A percentile compares a stretch with the other conserved stretches of the same genome.
Evolutionary conservation across 495 filamentous ascomycete genomes (phyloP).

Genomic region (Penicillium coprophilum): DNA sequence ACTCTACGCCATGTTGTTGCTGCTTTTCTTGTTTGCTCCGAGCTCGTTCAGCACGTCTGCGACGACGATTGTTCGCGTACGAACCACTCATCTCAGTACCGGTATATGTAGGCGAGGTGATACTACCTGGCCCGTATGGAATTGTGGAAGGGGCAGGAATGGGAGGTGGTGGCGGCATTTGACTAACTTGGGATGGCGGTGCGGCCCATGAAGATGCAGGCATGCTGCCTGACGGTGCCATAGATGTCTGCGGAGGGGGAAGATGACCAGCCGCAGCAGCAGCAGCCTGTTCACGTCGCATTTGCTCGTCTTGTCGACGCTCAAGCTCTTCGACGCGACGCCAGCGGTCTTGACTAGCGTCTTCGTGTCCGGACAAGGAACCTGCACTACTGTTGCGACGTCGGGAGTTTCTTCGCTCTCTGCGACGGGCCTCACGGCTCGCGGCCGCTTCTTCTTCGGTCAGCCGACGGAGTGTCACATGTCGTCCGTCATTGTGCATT

Average conservation of each 20-base stretch:
- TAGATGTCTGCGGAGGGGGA: slow-evolving; percentile 18
- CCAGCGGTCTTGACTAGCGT: slow-evolving; percentile 45
- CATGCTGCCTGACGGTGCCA: slow-evolving; percentile 31
- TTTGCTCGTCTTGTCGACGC: slow-evolving; percentile 51
- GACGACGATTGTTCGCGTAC: slow-evolving; percentile 53
- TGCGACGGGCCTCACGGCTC: slow-evolving; percentile 54
- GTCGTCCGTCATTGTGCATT: slow-evolving; percentile 74
- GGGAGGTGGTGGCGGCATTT: slow-evolving; percentile 37
- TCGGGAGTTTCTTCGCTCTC: slow-evolving; percentile 43
- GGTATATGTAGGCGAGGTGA: slow-evolving; percentile 50
- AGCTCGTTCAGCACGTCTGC: slow-evolving; percentile 53
- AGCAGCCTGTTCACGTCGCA: slow-evolving; percentile 44
- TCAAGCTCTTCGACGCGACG: slow-evolving; percentile 53
- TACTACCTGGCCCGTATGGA: slow-evolving; percentile 45
- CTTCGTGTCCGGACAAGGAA: slow-evolving; percentile 47
- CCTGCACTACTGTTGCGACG: slow-evolving; percentile 46
- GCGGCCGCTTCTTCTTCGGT: slow-evolving; percentile 78
- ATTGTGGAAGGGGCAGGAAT: slow-evolving; percentile 38
- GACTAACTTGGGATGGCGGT: slow-evolving; percentile 34
- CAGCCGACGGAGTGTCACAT: slow-evolving; percentile 76
- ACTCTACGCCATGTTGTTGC: slow-evolving; percentile 45
- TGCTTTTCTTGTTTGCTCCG: slow-evolving; percentile 49
- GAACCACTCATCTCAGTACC: slow-evolving; percentile 54
- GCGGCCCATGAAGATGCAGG: slow-evolving; percentile 29
- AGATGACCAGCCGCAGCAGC: slow-evolving; percentile 22